Conservation (phyloP, 352 stramenopile genomes). For the Globisporangium nagaii region DNA sequence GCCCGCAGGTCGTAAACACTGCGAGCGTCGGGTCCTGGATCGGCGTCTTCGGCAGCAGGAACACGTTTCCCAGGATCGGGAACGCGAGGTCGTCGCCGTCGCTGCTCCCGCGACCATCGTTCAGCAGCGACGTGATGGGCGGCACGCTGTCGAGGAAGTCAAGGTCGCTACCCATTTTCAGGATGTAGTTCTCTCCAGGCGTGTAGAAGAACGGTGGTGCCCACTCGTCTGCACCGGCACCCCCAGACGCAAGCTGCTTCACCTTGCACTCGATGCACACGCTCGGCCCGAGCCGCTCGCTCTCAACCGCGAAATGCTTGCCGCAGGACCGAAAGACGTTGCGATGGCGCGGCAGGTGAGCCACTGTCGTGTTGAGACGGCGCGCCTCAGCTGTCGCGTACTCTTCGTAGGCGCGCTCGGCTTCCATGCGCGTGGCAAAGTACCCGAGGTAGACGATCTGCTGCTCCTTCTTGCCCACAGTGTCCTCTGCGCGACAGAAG, state of each 20-base stretch:
- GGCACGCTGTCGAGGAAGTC: slow-evolving; percentile 60
- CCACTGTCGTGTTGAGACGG: slow-evolving; percentile 55
- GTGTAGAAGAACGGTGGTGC: slow-evolving; percentile 60
- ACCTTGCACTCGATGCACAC: slow-evolving; percentile 77
- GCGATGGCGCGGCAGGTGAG: slow-evolving; percentile 44
- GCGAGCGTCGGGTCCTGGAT: slow-evolving; percentile 55
- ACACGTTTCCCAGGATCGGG: slow-evolving; percentile 62
- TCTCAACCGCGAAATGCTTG: slow-evolving; percentile 80
- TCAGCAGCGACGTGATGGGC: slow-evolving; percentile 43
- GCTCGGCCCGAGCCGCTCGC: slow-evolving; percentile 51
- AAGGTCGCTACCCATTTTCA: slow-evolving; percentile 67
- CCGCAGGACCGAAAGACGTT: slow-evolving; percentile 74
- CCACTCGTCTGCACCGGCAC: slow-evolving; percentile 33
- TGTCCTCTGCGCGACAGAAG: slow-evolving; percentile 58
- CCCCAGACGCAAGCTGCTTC: slow-evolving; percentile 34
- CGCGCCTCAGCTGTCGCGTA: slow-evolving; percentile 52
- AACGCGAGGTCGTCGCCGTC: slow-evolving; percentile 25
- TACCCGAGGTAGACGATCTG: slow-evolving; percentile 70
- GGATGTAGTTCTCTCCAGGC: slow-evolving; percentile 61
- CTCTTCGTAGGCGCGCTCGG: slow-evolving; percentile 66
- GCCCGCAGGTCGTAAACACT: slow-evolving; percentile 31
- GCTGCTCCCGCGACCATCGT: slow-evolving; percentile 23
- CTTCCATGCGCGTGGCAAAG: slow-evolving; percentile 57
- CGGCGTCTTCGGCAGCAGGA: slow-evolving; percentile 56
- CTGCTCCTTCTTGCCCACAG: slow-evolving; percentile 41